Conservation (phyloP, 495 filamentous ascomycete genomes). For the Aspergillus bridgeri region DNA sequence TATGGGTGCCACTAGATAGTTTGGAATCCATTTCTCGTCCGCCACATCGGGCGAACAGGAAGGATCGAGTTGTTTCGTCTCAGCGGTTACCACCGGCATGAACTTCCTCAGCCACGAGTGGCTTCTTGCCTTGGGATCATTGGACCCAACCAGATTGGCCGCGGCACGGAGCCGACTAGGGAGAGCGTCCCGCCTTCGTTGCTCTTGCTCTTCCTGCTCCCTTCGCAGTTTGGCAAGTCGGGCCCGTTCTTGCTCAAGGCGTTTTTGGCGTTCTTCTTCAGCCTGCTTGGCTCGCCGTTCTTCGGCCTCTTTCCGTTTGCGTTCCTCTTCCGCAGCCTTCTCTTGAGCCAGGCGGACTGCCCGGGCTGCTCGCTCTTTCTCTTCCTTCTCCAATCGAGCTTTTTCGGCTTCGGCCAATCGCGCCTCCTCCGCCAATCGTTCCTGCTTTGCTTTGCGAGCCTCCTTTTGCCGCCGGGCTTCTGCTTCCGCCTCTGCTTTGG, state of each 20-base stretch:
- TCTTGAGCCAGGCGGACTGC: constrained; percentile 44
- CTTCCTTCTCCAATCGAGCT: constrained; percentile 38
- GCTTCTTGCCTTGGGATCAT: constrained; percentile 41
- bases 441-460: constrained; percentile 13
- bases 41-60: constrained; percentile 37
- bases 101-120: constrained; percentile 47
- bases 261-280: constrained; percentile 53
- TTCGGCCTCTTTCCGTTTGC: constrained; percentile 50
- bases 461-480: constrained; percentile 39
- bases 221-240: constrained; percentile 45
- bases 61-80: constrained; percentile 46
- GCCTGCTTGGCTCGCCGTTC: constrained; percentile 49
- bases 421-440: constrained; percentile 31
- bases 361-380: constrained; percentile 40
- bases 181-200: constrained; percentile 55
- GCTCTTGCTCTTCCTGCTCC: constrained; percentile 54
- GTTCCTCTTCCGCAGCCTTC: constrained; percentile 51
- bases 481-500: constrained; percentile 34
- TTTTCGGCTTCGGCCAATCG: constrained; percentile 47
- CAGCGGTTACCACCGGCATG: constrained; percentile 50
- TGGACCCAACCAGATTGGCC: constrained; percentile 48
- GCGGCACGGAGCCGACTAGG: constrained; percentile 47
- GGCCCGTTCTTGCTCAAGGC: constrained; percentile 55
- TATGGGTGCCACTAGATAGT: constrained; percentile 69
- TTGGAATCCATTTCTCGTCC: constrained; percentile 71